These are phyloP conservation scores for Ensete glaucum DNA, from an alignment of 176 grass and related monocot species.

Conservation along the genomic window DNA sequence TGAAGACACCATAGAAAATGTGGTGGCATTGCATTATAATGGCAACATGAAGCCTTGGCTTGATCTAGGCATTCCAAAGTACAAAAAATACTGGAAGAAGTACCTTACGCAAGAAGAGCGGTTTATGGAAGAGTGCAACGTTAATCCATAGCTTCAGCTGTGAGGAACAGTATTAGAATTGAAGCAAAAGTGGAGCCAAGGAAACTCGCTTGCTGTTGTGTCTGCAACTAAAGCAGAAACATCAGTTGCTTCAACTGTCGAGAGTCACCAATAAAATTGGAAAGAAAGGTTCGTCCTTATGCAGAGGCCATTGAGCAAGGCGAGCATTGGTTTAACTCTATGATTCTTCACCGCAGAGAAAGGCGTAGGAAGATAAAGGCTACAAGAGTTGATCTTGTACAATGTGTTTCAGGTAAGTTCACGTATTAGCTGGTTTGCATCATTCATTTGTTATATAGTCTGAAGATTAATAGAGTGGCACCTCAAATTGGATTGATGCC, in stretches of 20 bases:
- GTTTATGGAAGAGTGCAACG: slow-evolving; percentile 64
- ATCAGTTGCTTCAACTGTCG: neutral
- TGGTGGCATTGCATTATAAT: slow-evolving; percentile 51
- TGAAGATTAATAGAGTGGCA: slow-evolving; percentile 1
- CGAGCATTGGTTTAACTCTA: neutral
- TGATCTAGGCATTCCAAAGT: slow-evolving; percentile 46
- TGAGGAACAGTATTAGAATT: neutral
- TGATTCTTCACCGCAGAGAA: neutral
- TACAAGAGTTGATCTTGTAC: neutral
- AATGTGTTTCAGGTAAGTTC: neutral
- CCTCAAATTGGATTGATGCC: neutral
- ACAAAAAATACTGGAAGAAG: slow-evolving; percentile 70
- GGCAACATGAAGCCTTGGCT: slow-evolving; percentile 88
- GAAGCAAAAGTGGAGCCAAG: neutral
- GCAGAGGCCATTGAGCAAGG: neutral
- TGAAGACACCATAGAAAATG: slow-evolving; percentile 35
- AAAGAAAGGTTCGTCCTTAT: neutral
- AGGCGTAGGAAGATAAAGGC: no score
- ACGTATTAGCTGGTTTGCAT: slow-evolving; percentile 1
- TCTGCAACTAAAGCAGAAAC: neutral
- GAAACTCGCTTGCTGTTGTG: slow-evolving; percentile 1
- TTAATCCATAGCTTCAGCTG: slow-evolving; percentile 39
- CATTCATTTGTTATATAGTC: slow-evolving; percentile 19
- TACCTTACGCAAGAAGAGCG: slow-evolving; percentile 47
- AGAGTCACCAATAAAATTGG: neutral